phyloP scores from a whole-genome alignment of 2,329 filamentous ascomycete genomes.

The Lachnellula occidentalis region DNA sequence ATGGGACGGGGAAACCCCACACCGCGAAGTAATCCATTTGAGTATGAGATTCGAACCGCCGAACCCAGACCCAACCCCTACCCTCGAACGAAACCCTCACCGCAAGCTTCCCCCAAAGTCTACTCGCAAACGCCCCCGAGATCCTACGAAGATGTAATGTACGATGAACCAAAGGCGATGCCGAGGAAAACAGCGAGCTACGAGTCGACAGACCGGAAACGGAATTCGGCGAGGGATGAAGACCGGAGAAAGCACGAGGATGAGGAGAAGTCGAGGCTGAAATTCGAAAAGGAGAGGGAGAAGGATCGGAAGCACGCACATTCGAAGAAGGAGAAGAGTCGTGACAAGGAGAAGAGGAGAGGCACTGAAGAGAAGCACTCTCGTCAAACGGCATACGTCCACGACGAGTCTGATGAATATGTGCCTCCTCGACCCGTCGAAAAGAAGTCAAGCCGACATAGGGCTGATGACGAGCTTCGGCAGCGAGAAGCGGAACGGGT shows the following conservation, averaged over 20 bases:
- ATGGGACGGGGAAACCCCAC: slow-evolving; percentile 37
- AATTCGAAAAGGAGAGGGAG: slow-evolving; percentile 11
- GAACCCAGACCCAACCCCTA: slow-evolving; percentile 43
- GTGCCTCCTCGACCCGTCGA: slow-evolving; percentile 14
- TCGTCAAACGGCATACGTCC: slow-evolving; percentile 19
- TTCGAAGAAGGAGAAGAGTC: slow-evolving; percentile 27
- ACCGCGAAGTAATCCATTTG: slow-evolving; percentile 40
- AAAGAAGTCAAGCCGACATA: slow-evolving; percentile 20
- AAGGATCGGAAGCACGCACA: slow-evolving; percentile 29
- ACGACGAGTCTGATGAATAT: slow-evolving; percentile 26
- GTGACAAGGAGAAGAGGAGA: slow-evolving; percentile 36
- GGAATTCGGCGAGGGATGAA: slow-evolving; percentile 26
- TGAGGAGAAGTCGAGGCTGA: slow-evolving; percentile 28
- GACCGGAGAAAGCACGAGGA: slow-evolving; percentile 30
- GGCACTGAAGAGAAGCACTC: slow-evolving; percentile 29
- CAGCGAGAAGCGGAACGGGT: slow-evolving; percentile 14
- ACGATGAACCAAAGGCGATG: slow-evolving; percentile 37
- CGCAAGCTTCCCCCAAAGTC: slow-evolving; percentile 32
- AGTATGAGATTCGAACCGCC: slow-evolving; percentile 43
- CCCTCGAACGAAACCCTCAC: slow-evolving; percentile 32
- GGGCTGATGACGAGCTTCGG: slow-evolving; percentile 21
- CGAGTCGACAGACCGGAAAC: slow-evolving; percentile 32
- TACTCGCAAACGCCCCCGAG: slow-evolving; percentile 22
- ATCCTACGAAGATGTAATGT: slow-evolving; percentile 47
- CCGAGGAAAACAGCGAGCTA: slow-evolving; percentile 45